These are phyloP conservation scores for Trichosporon coremiiforme DNA, from an alignment of 1,284 basidiomycete genomes.

Conservation along the genomic window DNA sequence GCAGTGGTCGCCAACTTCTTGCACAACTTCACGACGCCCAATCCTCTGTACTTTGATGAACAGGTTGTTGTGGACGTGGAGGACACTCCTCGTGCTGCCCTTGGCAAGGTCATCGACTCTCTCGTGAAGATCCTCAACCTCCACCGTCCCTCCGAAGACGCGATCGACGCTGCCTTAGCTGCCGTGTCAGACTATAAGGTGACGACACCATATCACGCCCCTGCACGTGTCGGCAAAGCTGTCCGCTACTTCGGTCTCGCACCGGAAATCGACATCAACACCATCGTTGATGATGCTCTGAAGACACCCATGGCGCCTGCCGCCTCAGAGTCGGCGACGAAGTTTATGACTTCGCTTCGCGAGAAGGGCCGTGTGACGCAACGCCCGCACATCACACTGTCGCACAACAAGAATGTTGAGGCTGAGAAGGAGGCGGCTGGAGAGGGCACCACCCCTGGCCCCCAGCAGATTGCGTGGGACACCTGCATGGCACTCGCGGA, in stretches of 20 bases:
- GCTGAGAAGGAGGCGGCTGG: slow-evolving; percentile 51
- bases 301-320: slow-evolving; percentile 32
- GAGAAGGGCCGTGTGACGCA: slow-evolving; percentile 62
- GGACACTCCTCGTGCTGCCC: slow-evolving; percentile 63
- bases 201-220: slow-evolving; percentile 44
- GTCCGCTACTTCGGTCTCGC: slow-evolving; percentile 74
- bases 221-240: slow-evolving; percentile 53
- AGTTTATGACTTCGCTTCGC: slow-evolving; percentile 63
- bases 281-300: slow-evolving; percentile 25
- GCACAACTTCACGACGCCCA: slow-evolving; percentile 66
- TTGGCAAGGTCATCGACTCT: slow-evolving; percentile 66
- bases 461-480: slow-evolving; percentile 64
- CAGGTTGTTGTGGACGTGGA: slow-evolving; percentile 68
- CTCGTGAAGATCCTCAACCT: slow-evolving; percentile 61
- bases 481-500: slow-evolving; percentile 62
- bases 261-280: slow-evolving; percentile 68
- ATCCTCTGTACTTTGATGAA: slow-evolving; percentile 65
- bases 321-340: slow-evolving; percentile 46
- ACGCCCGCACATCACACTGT: slow-evolving; percentile 82
- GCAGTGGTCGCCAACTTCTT: slow-evolving; percentile 80
- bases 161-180: slow-evolving; percentile 65
- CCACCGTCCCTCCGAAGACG: slow-evolving; percentile 61
- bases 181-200: slow-evolving; percentile 55
- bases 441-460: slow-evolving; percentile 26
- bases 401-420: slow-evolving; percentile 68